These are phyloP conservation scores for Gynochthodes officinalis DNA, from an alignment of 257 asterid species.

Conservation along the genomic window DNA sequence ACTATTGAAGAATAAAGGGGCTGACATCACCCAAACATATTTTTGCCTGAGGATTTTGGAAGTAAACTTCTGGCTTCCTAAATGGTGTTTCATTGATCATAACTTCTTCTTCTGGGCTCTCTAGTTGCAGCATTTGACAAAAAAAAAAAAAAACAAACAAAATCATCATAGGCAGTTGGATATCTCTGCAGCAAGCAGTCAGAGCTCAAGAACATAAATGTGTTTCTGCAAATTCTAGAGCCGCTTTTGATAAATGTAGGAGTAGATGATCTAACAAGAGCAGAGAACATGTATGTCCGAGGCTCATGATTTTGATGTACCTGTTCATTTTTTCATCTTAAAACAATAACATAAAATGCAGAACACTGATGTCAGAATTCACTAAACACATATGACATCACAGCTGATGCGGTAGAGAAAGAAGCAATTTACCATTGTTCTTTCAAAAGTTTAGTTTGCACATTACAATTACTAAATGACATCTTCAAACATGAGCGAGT, in stretches of 20 bases:
- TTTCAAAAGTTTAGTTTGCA: too few relatives aligned
- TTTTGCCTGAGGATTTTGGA: neutral
- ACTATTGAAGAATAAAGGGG: constrained; percentile 10
- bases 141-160: neutral
- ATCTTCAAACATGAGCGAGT: too few relatives aligned
- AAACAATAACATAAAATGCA: neutral
- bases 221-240: neutral
- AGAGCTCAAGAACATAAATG: neutral
- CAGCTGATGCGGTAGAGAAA: neutral
- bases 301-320: neutral
- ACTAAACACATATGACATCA: neutral
- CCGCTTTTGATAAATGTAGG: neutral
- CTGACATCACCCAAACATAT: neutral
- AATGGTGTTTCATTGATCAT: neutral
- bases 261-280: neutral
- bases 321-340: neutral
- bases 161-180: neutral
- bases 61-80: neutral
- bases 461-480: too few relatives aligned
- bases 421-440: neutral
- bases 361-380: neutral
- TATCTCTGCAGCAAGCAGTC: neutral
- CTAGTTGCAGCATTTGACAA: neutral
- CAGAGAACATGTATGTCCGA: neutral
- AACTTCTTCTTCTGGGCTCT: neutral